These are phyloP conservation scores for Hemerocallis citrina DNA, from an alignment of 106 monocot species.

Conservation along the genomic window DNA sequence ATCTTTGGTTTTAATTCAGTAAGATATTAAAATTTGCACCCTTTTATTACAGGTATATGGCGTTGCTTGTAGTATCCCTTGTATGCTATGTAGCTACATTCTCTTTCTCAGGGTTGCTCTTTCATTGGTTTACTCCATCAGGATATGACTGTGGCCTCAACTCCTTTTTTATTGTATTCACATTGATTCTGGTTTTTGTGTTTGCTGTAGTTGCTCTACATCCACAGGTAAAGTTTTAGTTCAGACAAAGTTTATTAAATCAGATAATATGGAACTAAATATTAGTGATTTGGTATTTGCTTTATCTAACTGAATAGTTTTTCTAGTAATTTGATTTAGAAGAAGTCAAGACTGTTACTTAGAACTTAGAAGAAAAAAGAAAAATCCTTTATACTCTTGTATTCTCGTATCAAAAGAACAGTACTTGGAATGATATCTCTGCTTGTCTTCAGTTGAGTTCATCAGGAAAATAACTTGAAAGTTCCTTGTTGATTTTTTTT, in stretches of 20 bases:
- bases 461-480: too few relatives aligned
- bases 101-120: conserved; percentile 83
- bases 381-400: background rate
- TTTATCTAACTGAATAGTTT: background rate
- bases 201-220: conserved; percentile 89
- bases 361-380: too few relatives aligned
- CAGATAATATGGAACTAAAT: too few relatives aligned
- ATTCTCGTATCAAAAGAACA: background rate
- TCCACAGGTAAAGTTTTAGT: conserved; percentile 53
- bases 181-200: conserved; percentile 72
- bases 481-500: too few relatives aligned
- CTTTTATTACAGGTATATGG: conserved; percentile 62
- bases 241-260: background rate
- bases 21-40: background rate
- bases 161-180: conserved; percentile 79
- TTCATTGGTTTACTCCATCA: conserved; percentile 96
- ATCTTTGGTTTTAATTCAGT: background rate
- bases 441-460: too few relatives aligned
- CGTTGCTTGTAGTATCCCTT: conserved; percentile 77
- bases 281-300: too few relatives aligned
- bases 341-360: background rate
- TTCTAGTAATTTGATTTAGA: background rate
- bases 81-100: conserved; percentile 86
- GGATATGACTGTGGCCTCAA: conserved; percentile 95
- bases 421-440: background rate